Base-by-base conservation (phyloP, 345 rosid genomes). In the Viola odorata region DNA sequence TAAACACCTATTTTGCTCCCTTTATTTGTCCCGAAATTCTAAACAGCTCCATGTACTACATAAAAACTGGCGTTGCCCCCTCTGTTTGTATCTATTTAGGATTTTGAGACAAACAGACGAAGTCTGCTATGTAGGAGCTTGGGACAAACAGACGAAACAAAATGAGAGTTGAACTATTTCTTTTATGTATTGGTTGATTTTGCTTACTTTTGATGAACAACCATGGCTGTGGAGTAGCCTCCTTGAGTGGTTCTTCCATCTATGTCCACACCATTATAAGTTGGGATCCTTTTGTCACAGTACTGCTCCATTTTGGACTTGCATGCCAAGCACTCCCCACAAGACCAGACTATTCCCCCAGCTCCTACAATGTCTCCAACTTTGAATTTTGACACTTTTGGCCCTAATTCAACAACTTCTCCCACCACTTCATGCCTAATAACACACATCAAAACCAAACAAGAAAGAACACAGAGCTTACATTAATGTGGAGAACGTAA, bases 361-460 rank as follows among this genome's bases (percentile, higher is more conserved):
- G 84, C 85, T 12, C 96, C 91, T 0, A 91, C 87, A 1, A 69
- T 57, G 0, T 88, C 89, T 4, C 88, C 84, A 15, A 53, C 72
- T 0, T 44, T 71, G 71, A 73, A 80, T 50, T 80, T 82, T 60
- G 72, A 76, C 68, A 80, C 94, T 53, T 57, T 66, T 15, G 82
- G 71, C 52, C 91, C 97, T 12, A 85, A 79, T 73, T 87, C 91
- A 65, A 75, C 60, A 52, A 85, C 89, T 72, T 87, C 85, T 7
- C 96, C 92, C 8, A 85, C 91, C 53, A 84, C 92, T 66, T 90
- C 95, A 45, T 87, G 96, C 61, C 96, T 84, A 53, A 15, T 23
- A 67, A 39, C 44, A 12, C 32, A 50, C 37, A 63, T 13, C 50
- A 69, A 45, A 9, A 45, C 4, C 8, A 17, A 23, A 23, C 17